Evolutionary conservation across 2,329 filamentous ascomycete species (phyloP).

Genomic region (Elsinoe ampelina): DNA sequence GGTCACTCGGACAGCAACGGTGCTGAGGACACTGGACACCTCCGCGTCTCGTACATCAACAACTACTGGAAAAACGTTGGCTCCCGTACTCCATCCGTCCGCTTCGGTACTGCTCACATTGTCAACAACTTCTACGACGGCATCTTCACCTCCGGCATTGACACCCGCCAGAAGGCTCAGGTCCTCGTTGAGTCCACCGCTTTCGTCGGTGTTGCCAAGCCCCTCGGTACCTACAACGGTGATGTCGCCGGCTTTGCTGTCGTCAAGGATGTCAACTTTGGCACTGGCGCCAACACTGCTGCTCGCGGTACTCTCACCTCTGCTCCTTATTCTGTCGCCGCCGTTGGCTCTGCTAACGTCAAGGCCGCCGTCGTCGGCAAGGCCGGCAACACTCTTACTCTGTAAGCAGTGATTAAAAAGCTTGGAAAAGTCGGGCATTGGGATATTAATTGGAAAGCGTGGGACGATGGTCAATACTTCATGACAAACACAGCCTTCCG

Average conservation of each 20-base stretch:
- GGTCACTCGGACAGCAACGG: slow-evolving; percentile 53
- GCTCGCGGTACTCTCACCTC: slow-evolving; percentile 26
- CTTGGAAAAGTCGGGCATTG: not conserved
- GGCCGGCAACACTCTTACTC: slow-evolving; percentile 32
- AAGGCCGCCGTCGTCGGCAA: slow-evolving; percentile 32
- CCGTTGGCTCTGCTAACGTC: slow-evolving; percentile 28
- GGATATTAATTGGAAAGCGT: not conserved
- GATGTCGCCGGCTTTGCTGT: slow-evolving; percentile 30
- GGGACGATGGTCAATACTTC: not conserved
- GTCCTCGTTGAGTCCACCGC: slow-evolving; percentile 36
- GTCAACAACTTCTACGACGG: slow-evolving; percentile 41
- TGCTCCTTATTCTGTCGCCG: slow-evolving; percentile 28
- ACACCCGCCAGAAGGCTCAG: slow-evolving; percentile 35
- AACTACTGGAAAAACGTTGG: slow-evolving; percentile 58
- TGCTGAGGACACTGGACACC: slow-evolving; percentile 50
- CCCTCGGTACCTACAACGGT: slow-evolving; percentile 27
- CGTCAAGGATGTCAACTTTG: slow-evolving; percentile 32
- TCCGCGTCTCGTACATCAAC: slow-evolving; percentile 57
- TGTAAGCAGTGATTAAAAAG: slow-evolving; percentile 14
- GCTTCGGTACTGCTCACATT: slow-evolving; percentile 57
- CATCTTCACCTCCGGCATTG: slow-evolving; percentile 30
- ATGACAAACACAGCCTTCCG: not conserved
- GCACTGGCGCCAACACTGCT: slow-evolving; percentile 26
- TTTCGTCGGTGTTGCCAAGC: slow-evolving; percentile 27
- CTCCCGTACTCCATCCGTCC: slow-evolving; percentile 53